Percentiles rank a stretch among this genome's conserved stretches.
Evolutionary conservation across 805 yeast species (phyloP).

Genomic region (Saturnispora halmiae): DNA sequence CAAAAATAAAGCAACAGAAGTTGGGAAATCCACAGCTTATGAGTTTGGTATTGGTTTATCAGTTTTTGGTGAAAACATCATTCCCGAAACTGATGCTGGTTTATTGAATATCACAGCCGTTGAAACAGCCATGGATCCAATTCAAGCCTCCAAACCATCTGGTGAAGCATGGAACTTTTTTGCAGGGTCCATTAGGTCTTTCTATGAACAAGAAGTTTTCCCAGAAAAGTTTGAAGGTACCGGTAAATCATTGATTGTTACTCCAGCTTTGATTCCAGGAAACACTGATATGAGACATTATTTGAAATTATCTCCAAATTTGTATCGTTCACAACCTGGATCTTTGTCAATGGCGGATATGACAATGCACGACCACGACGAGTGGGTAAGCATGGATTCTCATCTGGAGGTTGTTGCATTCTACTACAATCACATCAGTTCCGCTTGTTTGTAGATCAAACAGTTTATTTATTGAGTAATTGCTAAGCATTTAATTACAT

Average conservation of each 20-base stretch:
- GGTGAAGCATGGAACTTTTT: slow-evolving; percentile 43
- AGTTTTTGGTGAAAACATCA: slow-evolving; percentile 26
- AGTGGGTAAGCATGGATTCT: slow-evolving; percentile 40
- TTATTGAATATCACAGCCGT: slow-evolving; percentile 33
- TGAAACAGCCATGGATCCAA: slow-evolving; percentile 31
- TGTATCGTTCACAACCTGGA: slow-evolving; percentile 52
- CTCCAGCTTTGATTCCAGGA: slow-evolving; percentile 55
- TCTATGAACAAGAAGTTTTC: slow-evolving; percentile 43
- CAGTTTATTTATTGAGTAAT: background rate
- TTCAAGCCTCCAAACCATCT: slow-evolving; percentile 30
- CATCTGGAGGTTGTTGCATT: slow-evolving; percentile 49
- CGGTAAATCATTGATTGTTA: slow-evolving; percentile 26
- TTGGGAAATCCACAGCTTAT: slow-evolving; percentile 27
- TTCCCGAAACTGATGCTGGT: slow-evolving; percentile 19
- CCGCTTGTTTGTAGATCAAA: background rate
- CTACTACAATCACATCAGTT: slow-evolving; percentile 9
- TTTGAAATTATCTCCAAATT: slow-evolving; percentile 50
- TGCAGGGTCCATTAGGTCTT: slow-evolving; percentile 53
- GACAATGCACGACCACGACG: slow-evolving; percentile 55
- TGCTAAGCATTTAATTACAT: background rate
- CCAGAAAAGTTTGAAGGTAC: slow-evolving; percentile 19
- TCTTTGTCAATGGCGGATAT: slow-evolving; percentile 23
- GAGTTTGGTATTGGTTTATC: slow-evolving; percentile 31
- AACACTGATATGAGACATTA: slow-evolving; percentile 62
- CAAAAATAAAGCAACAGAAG: slow-evolving; percentile 25